Percentiles rank a stretch among this genome's conserved stretches.
These are phyloP conservation scores for Phoenix roebelenii DNA, from an alignment of 176 grass and related monocot genomes.

Conservation along the genomic window DNA sequence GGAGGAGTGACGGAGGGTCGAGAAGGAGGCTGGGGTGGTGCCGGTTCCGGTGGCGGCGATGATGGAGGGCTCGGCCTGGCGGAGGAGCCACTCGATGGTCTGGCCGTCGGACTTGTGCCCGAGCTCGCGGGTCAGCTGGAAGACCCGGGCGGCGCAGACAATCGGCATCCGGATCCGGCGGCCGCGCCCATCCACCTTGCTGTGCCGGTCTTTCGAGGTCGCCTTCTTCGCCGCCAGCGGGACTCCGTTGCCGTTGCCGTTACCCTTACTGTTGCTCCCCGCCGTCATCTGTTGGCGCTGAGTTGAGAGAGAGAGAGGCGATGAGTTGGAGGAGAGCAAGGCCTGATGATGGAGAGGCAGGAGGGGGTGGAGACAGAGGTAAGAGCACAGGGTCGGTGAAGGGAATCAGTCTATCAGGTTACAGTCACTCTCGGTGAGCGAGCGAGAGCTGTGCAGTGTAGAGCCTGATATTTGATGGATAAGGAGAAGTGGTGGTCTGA, in stretches of 20 bases:
- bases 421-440: too few relatives aligned
- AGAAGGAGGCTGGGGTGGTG: slow-evolving; percentile 71
- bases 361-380: slow-evolving; percentile 29
- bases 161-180: slow-evolving; percentile 90
- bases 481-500: too few relatives aligned
- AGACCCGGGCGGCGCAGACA: slow-evolving; percentile 83
- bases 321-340: slow-evolving; percentile 10
- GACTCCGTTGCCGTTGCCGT: neutral
- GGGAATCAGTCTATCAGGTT: neutral
- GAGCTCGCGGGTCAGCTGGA: slow-evolving; percentile 91
- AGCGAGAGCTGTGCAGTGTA: too few relatives aligned
- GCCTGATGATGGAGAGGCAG: slow-evolving; percentile 23
- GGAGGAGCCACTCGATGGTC: slow-evolving; percentile 95
- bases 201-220: slow-evolving; percentile 81
- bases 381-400: slow-evolving; percentile 15
- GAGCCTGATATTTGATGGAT: too few relatives aligned
- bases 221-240: slow-evolving; percentile 38
- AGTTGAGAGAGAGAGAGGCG: neutral
- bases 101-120: slow-evolving; percentile 94
- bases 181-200: slow-evolving; percentile 78
- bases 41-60: slow-evolving; percentile 80
- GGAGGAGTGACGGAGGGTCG: slow-evolving; percentile 43
- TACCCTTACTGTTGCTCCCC: neutral
- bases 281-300: neutral
- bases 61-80: slow-evolving; percentile 90